A percentile compares a stretch with the other conserved stretches of the same genome.
Evolutionary conservation across 495 filamentous ascomycete genomes (phyloP).

Genomic region (Lineolata rhizophorae): DNA sequence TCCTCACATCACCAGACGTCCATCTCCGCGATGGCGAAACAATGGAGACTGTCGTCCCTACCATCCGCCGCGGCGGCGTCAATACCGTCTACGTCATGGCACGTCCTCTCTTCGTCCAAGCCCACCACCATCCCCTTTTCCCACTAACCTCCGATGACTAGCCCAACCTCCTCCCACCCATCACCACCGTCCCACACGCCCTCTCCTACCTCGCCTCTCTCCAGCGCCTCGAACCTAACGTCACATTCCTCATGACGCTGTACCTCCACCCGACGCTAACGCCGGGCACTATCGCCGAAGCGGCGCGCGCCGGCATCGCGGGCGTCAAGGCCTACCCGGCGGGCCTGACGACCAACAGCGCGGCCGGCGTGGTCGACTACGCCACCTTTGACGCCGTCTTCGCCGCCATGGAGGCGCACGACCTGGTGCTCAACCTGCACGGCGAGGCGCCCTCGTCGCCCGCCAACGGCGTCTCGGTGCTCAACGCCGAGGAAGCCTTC

Average conservation of each 20-base stretch:
- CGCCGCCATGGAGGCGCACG: slow-evolving; percentile 47
- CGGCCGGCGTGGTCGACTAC: slow-evolving; percentile 56
- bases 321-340: slow-evolving; percentile 35
- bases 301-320: slow-evolving; percentile 37
- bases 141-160: slow-evolving; percentile 17
- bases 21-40: slow-evolving; percentile 55
- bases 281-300: slow-evolving; percentile 54
- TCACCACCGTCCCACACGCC: slow-evolving; percentile 51
- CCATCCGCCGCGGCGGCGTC: slow-evolving; percentile 47
- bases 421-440: slow-evolving; percentile 41
- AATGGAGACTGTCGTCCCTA: slow-evolving; percentile 63
- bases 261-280: slow-evolving; percentile 64
- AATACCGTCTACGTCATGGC: slow-evolving; percentile 73
- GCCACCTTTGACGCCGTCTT: slow-evolving; percentile 56
- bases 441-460: slow-evolving; percentile 31
- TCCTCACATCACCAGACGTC: too few relatives aligned
- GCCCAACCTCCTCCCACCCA: slow-evolving; percentile 53
- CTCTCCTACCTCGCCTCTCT: slow-evolving; percentile 52
- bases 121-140: slow-evolving; percentile 9
- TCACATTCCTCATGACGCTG: slow-evolving; percentile 74
- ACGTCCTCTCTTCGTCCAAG: slow-evolving; percentile 9
- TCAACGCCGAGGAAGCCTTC: slow-evolving; percentile 66
- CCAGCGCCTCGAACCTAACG: slow-evolving; percentile 40
- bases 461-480: slow-evolving; percentile 31
- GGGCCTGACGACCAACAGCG: slow-evolving; percentile 69